Base-by-base conservation (phyloP, 257 asterid genomes). In the Primulina tabacum region DNA sequence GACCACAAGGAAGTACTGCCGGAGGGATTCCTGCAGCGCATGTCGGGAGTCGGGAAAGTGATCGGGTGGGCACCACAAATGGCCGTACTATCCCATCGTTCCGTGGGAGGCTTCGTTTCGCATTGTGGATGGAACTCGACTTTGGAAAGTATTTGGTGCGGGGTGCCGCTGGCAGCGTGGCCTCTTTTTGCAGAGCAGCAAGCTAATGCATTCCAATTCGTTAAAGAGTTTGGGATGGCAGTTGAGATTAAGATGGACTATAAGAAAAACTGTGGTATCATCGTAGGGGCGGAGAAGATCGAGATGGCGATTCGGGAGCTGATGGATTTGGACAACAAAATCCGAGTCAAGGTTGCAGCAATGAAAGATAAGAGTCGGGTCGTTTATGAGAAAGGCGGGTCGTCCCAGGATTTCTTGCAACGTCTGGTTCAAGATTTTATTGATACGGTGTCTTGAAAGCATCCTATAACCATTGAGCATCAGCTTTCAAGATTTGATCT, bases 111-210 rank as follows among this genome's bases (percentile, higher is more conserved):
- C 1, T 82, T 82, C 21, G 76, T 82, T 5, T 82, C 84, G 1
- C 87, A 82, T 28, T 82, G 87, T 8, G 84, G 87, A 0, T 82
- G 87, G 87, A 82, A 77, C 40, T 82, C 84, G 24, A 64, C 43
- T 0, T 26, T 80, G 9, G 85, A 83, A 50, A 83, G 85, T 4
- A 56, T 83, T n/a, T 80, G 78, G 77, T 71, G 60, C n/a, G 80
- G 79, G 2, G 85, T 83, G 5, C 83, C 87, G 0, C 67, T 83
- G 9, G 85, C 87, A 0, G 67, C 68, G 1, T 83, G 78, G 78
- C 85, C 87, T 0, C 9, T 83, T 58, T 43, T 11, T n/a, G 83
- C 85, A 0, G 85, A 83, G 76, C 87, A 83, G 57, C 87, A 80
- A 40, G 80, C 72, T 0, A 80, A 80, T n/a, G 79, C 83, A 10